Conservation (phyloP, 257 asterid species). For the Orobanche coerulescens region DNA sequence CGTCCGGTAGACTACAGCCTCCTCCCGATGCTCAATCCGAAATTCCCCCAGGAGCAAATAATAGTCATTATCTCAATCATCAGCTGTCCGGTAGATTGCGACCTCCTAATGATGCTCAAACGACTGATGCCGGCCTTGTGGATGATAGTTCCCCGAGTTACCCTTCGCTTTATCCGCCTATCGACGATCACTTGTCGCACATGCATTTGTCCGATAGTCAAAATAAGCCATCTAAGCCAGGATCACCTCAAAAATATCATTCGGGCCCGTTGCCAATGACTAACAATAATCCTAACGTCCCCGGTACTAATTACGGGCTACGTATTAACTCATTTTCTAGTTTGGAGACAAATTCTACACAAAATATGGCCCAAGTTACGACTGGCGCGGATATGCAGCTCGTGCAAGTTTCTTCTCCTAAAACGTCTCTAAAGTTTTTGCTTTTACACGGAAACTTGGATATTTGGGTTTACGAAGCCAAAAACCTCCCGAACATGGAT, state of each 20-base stretch:
- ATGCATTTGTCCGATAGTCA: constrained; percentile 44
- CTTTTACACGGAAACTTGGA: constrained; percentile 90
- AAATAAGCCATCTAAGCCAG: constrained; percentile 33
- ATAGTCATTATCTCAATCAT: constrained; percentile 22
- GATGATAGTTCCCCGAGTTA: constrained; percentile 28
- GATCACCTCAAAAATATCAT: constrained; percentile 46
- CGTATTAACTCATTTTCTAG: constrained; percentile 57
- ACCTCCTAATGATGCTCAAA: too few species aligned
- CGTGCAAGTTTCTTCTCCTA: constrained; percentile 46
- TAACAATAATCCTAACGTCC: constrained; percentile 28
- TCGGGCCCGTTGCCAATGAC: constrained; percentile 47
- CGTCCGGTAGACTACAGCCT: constrained; percentile 36
- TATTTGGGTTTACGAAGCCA: constrained; percentile 76
- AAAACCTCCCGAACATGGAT: constrained; percentile 98
- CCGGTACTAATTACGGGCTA: constrained; percentile 36
- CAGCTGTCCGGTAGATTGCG: constrained; percentile 30
- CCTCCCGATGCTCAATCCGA: constrained; percentile 34
- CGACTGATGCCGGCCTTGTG: constrained; percentile 24
- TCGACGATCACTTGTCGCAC: constrained; percentile 50
- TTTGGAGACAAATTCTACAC: constrained; percentile 35
- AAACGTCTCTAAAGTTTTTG: constrained; percentile 53
- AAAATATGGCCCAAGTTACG: constrained; percentile 20
- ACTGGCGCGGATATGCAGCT: constrained; percentile 43
- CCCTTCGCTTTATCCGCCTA: constrained; percentile 61
- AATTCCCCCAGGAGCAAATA: constrained; percentile 32